These are phyloP conservation scores for Candida rishiriensis DNA, from an alignment of 805 yeast species.

Conservation along the genomic window DNA sequence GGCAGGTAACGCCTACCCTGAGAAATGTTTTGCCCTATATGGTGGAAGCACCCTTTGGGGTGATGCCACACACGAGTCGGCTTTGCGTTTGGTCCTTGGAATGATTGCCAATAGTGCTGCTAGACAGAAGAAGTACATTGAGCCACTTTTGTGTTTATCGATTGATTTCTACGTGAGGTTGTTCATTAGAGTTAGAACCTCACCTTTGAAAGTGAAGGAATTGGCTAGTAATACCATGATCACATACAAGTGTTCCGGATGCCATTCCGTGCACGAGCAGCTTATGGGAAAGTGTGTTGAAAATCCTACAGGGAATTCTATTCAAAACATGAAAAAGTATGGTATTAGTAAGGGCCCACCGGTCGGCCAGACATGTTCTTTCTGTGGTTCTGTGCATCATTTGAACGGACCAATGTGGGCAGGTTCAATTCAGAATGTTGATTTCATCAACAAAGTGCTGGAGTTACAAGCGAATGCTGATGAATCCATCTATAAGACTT, in stretches of 20 bases:
- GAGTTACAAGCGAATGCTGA: constrained; percentile 46
- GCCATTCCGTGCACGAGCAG: constrained; percentile 70
- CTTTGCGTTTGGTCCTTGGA: constrained; percentile 76
- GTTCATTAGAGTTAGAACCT: constrained; percentile 69
- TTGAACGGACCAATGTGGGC: constrained; percentile 98
- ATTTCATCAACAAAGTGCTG: constrained; percentile 62
- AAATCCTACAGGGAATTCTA: constrained; percentile 17
- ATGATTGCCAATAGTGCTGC: constrained; percentile 82
- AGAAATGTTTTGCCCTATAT: constrained; percentile 89
- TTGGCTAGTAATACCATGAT: constrained; percentile 73
- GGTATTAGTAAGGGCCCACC: constrained; percentile 65
- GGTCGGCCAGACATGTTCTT: constrained; percentile 56
- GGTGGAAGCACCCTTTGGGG: constrained; percentile 88
- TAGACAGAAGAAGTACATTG: constrained; percentile 78
- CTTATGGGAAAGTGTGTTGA: constrained; percentile 61
- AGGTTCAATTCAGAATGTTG: constrained; percentile 65
- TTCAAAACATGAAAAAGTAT: constrained; percentile 36
- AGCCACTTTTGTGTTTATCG: constrained; percentile 79
- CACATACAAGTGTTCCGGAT: constrained; percentile 81
- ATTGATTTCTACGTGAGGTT: constrained; percentile 92
- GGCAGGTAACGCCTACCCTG: constrained; percentile 96
- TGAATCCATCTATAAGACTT: constrained; percentile 65
- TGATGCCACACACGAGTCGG: constrained; percentile 91
- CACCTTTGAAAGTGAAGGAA: constrained; percentile 79
- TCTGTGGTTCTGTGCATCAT: constrained; percentile 68